A percentile compares a stretch with the other conserved stretches of the same genome.
Evolutionary conservation across 2,329 filamentous ascomycete species (phyloP).

Genomic region (Dactylellina cionopaga): DNA sequence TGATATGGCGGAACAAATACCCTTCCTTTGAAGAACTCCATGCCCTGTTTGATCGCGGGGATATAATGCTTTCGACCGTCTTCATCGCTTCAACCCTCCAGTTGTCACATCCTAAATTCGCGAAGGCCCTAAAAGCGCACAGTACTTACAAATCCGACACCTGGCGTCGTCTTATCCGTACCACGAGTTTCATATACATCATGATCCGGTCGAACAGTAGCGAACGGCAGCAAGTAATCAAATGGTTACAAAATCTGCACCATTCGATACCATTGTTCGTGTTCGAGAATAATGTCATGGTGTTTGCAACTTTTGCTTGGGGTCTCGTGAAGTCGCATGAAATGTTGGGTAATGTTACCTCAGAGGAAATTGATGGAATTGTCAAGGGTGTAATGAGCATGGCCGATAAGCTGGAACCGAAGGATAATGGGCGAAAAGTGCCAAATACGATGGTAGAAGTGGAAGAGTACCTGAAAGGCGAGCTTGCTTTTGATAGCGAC

Average conservation of each 20-base stretch:
- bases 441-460: conserved; percentile 28
- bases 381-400: conserved; percentile 36
- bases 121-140: conserved; percentile 19
- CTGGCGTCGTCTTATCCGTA: conserved; percentile 36
- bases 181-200: conserved; percentile 35
- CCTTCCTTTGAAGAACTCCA: conserved; percentile 43
- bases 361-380: conserved; percentile 29
- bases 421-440: conserved; percentile 23
- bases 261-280: conserved; percentile 13
- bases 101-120: conserved; percentile 21
- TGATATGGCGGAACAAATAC: conserved; percentile 46
- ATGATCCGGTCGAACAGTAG: conserved; percentile 33
- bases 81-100: conserved; percentile 30
- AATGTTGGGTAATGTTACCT: conserved; percentile 15
- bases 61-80: conserved; percentile 31
- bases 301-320: conserved; percentile 42
- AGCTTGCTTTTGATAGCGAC: conserved; percentile 4
- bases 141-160: conserved; percentile 25
- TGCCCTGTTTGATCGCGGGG: conserved; percentile 38
- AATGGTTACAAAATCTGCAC: conserved; percentile 31
- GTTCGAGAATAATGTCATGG: conserved; percentile 33
- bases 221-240: conserved; percentile 27
- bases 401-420: conserved; percentile 28
- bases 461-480: conserved; percentile 12
- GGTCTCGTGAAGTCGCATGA: conserved; percentile 27